A percentile compares a stretch with the other conserved stretches of the same genome.
These are phyloP conservation scores for Ensete glaucum DNA, from an alignment of 176 grass and related monocot species.

Conservation along the genomic window DNA sequence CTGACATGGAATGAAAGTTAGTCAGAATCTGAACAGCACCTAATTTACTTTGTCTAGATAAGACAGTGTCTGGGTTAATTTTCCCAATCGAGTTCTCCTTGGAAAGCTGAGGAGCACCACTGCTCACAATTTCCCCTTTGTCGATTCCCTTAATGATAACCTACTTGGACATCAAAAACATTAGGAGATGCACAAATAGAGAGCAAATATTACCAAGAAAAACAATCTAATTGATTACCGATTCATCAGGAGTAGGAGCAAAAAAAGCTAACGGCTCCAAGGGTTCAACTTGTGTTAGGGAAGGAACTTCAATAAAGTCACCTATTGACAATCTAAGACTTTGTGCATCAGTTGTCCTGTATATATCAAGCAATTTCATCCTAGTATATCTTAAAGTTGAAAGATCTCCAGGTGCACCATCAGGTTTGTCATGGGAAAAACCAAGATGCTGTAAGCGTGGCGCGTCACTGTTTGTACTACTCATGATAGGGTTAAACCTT, in stretches of 20 bases:
- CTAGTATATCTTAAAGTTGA: conserved; percentile 68
- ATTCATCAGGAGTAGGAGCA: conserved; percentile 74
- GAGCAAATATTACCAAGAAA: not conserved
- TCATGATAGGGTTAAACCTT: conserved; percentile 47
- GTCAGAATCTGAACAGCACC: conserved; percentile 5
- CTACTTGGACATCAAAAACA: conserved; percentile 29
- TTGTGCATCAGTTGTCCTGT: conserved; percentile 65
- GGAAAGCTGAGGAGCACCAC: conserved; percentile 58
- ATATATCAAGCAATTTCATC: conserved; percentile 97
- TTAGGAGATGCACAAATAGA: conserved; percentile 3
- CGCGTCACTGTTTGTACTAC: conserved; percentile 29
- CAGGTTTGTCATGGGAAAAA: conserved; percentile 56
- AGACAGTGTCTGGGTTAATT: conserved; percentile 28
- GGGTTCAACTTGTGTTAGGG: conserved; percentile 47
- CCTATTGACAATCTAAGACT: conserved; percentile 44
- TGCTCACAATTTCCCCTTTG: conserved; percentile 85
- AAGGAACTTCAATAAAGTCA: conserved; percentile 54
- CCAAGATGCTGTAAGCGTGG: conserved; percentile 47
- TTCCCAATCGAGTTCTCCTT: conserved; percentile 75
- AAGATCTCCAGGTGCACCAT: conserved; percentile 48
- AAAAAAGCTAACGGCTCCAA: conserved; percentile 84
- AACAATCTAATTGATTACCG: conserved; percentile 35
- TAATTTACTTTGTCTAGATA: conserved; percentile 40
- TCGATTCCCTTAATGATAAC: conserved; percentile 88
- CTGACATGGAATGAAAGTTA: conserved; percentile 9